Base-by-base conservation (phyloP, 345 rosid genomes). In the Linum lewisii region DNA sequence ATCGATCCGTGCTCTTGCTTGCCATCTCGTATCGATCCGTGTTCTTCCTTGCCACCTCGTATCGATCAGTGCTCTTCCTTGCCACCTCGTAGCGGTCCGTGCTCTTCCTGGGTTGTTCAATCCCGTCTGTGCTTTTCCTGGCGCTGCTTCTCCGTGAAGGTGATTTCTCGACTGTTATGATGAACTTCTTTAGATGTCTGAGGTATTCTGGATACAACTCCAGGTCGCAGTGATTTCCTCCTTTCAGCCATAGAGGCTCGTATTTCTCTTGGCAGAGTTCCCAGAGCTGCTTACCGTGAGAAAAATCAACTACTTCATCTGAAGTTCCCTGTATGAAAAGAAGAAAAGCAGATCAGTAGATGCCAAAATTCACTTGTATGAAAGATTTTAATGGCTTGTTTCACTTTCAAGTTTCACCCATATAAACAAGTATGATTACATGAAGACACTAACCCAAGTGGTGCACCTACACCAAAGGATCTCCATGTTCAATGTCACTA, bases 211-310 rank as follows among this genome's bases (percentile, higher is more conserved):
- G 98, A 62, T 69, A 84, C 60, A 78, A 78, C 67, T 92, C 98
- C 73, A 88, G 70, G 63, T 88, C 79, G 58, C 98, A 86, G 77
- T 92, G 98, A 55, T 82, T 86, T 44, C 98, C 98, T 19, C 90
- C 96, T 77, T 78, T 80, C 66, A 88, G 72, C 98, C 98, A 92
- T 62, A 92, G 57, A 18, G 98, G 98, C 55, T 92, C 98, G 26
- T 92, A 88, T 71, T 88, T 88, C 81, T 83, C 95, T 69, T 79
- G 84, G 77, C 97, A 92, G 25, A 88, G 78, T 63, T 92, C 96
- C 98, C 98, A 88, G 7, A 92, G 93, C 66, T 86, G 96, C 82
- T 81, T 92, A 45, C 98, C 98, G 34, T 92, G 97, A 7, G 93
- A 88, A 72, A 77, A 92, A 71, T 86, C 93, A 29, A 92, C 98